Percentiles rank a stretch among this genome's conserved stretches.
Conservation (phyloP, 805 yeast species). For the Candida dendrica region DNA sequence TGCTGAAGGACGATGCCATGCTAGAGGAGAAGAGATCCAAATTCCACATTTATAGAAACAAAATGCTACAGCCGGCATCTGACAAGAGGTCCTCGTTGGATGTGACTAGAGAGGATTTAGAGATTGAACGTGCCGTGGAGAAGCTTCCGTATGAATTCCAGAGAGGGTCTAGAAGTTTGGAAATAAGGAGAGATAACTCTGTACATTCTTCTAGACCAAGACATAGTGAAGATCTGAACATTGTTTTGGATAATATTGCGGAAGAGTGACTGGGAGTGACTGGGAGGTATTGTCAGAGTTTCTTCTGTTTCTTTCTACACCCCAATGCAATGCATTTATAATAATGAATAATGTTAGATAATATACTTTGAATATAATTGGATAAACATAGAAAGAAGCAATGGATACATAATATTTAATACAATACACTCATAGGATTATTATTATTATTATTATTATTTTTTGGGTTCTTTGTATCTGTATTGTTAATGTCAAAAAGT, state of each 20-base stretch:
- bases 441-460: too few species aligned
- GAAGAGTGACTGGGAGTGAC: neutral
- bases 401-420: too few species aligned
- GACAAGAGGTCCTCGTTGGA: slow-evolving; percentile 21
- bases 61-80: slow-evolving; percentile 34
- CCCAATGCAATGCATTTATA: too few species aligned
- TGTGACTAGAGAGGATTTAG: slow-evolving; percentile 10
- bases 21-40: slow-evolving; percentile 33
- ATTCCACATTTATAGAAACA: slow-evolving; percentile 32
- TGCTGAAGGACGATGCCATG: slow-evolving; percentile 24
- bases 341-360: too few species aligned
- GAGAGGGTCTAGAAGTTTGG: slow-evolving; percentile 23
- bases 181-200: slow-evolving; percentile 16
- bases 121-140: slow-evolving; percentile 3
- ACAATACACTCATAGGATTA: too few species aligned
- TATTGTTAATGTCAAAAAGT: too few species aligned
- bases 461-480: too few species aligned
- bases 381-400: too few species aligned
- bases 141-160: neutral
- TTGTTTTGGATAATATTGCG: slow-evolving; percentile 12
- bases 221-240: neutral
- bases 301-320: too few species aligned
- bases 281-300: too few species aligned
- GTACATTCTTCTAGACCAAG: slow-evolving; percentile 4
- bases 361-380: too few species aligned